Evolutionary conservation across 768 basidiomycete genomes (phyloP), one percentile per base, ranked within the genome.

Genomic region (Sporobolomyces pararoseus): DNA sequence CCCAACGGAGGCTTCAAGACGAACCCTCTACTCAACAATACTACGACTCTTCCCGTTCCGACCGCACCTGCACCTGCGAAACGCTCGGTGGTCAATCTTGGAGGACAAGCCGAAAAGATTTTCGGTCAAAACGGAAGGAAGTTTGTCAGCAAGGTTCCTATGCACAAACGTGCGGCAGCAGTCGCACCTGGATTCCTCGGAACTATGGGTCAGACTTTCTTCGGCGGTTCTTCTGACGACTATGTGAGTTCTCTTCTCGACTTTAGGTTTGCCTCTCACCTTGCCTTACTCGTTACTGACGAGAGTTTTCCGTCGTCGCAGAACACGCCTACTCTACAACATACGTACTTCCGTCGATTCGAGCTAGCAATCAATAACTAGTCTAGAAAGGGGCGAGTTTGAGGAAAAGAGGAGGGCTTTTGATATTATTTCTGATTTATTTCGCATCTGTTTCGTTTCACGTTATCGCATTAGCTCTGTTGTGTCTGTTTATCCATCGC

Each of bases 171-270:
- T 27, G 57, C 53, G 27, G 10, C 53, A 17, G 31, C 53, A 54
- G 51, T 27, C 34, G 12, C 52, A 12, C 51, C 65, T 21, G 59
- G 65, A 4, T 71, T 71, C 62, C 21, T 66, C 17, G 70, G 70
- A 25, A 65, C 66, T 4, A 71, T 71, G 70, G 54, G 25, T 32
- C 65, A 75, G 53, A 76, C 75, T 2, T 76, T 76, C 69, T 76
- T 76, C 39, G 73, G 73, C 27, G 75, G 75, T 1, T 68, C 65
- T 23, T 32, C 39, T 23, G 29, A 19, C 19, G 53, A 57, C 25
- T 70, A 63, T 25, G 61, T 63, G 55, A 46, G 52, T 49, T 29
- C 44, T 10, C 42, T 12, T n/a, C n/a, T n/a, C n/a, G n/a, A n/a
- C n/a, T n/a, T n/a, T n/a, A n/a, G n/a, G n/a, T n/a, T n/a, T n/a